Base-by-base conservation (phyloP, 345 rosid species). In the Streptanthus diversifolius region DNA sequence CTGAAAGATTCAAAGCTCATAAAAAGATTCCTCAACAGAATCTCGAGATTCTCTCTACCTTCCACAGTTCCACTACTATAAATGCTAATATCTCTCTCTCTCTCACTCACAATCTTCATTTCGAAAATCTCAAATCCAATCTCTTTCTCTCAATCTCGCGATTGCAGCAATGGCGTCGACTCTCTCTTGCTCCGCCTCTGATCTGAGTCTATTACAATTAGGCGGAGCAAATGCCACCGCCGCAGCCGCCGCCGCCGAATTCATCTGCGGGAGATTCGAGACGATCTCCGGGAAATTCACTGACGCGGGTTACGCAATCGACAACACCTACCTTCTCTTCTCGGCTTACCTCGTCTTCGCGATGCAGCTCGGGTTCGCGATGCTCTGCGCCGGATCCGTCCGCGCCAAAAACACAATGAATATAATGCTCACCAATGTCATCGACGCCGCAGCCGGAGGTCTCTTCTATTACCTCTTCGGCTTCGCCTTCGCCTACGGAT, bases 341-440 rank as follows among this genome's bases (percentile, higher is more conserved):
- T 82, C 85, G 0, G 78, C 85, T 4, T 82, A 82, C 63, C 80
- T 82, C 0, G 85, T 81, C 0, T 82, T 80, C 61, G 48, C 82
- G 5, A 82, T 80, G 85, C 76, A 82, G 65, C 75, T 82, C 0
- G 85, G 83, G 0, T 82, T 80, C 63, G 85, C 83, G 0, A 82
- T 80, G 85, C 70, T 82, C 32, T 82, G 85, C 53, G 85, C 85
- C 1, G 83, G 85, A 14, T 82, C 85, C 17, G 83, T 82, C 0
- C 75, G 85, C 0, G 85, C 85, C 13, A 78, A 78, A 14, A 78
- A 73, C 75, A 78, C 81, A 1, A 78, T 73, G 81, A 78, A 78
- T 41, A 82, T 80, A 2, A 80, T 80, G 85, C 83, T 82, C 18
- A 80, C 83, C 0, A 78, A 78, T 1, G 81, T 78, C 55, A 54